Evolutionary conservation across 805 yeast genomes (phyloP).

Genomic region (Wickerhamiella kazuoi): DNA sequence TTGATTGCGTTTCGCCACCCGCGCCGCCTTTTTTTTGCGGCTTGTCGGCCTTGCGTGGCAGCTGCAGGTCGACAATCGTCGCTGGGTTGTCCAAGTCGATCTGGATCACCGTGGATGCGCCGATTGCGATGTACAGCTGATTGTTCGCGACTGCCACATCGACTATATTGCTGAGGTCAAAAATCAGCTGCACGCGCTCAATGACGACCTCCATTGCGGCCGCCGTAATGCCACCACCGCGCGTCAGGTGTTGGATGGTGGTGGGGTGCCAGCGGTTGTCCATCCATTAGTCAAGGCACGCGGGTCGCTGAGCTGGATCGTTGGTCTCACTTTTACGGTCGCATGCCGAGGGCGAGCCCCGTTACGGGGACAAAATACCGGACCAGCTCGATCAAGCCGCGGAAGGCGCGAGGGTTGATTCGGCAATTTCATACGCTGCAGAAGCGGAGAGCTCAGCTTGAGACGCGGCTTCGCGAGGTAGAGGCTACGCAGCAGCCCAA

Average conservation of each 20-base stretch:
- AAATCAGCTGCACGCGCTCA: slow-evolving; percentile 34
- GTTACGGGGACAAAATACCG: slow-evolving; percentile 2
- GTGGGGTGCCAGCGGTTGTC: not conserved
- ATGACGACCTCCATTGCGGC: slow-evolving; percentile 12
- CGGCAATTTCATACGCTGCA: slow-evolving; percentile 59
- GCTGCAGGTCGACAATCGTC: slow-evolving; percentile 28
- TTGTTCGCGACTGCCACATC: slow-evolving; percentile 39
- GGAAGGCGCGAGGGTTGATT: slow-evolving; percentile 51
- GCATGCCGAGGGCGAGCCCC: not conserved
- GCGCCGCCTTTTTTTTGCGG: not conserved
- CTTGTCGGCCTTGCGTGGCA: slow-evolving; percentile 14
- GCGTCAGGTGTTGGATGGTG: not conserved
- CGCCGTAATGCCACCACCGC: not conserved
- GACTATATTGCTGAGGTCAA: slow-evolving; percentile 29
- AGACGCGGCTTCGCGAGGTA: not conserved
- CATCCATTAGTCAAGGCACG: too few species aligned
- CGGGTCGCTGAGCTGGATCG: too few species aligned
- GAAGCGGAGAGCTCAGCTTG: not conserved
- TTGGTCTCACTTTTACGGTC: too few species aligned
- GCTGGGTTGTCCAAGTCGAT: slow-evolving; percentile 53
- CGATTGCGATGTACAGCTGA: slow-evolving; percentile 36
- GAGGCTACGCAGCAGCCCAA: too few species aligned
- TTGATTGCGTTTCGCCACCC: slow-evolving; percentile 15
- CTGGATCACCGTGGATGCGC: slow-evolving; percentile 37
- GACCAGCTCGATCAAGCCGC: slow-evolving; percentile 42